Conservation (phyloP, 2,329 filamentous ascomycete genomes). For the Sarocladium oryzae region DNA sequence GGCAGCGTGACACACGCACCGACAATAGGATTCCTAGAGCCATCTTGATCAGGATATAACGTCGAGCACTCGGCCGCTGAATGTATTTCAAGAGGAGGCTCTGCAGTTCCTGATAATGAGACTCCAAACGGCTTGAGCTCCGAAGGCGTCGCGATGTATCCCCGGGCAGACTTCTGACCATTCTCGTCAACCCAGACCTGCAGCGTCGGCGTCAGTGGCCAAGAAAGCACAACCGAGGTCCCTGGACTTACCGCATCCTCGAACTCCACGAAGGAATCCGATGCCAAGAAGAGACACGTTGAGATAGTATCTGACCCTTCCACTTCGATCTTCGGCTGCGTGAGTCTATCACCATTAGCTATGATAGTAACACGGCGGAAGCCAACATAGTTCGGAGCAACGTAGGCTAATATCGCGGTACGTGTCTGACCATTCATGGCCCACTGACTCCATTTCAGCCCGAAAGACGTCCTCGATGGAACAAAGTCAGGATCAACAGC, state of each 20-base stretch:
- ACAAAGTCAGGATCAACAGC: constrained; percentile 41
- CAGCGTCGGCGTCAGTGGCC: neutral
- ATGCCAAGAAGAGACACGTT: constrained; percentile 42
- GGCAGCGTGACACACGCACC: constrained; percentile 22
- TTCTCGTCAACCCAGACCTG: constrained; percentile 36
- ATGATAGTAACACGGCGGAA: constrained; percentile 44
- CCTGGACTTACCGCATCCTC: constrained; percentile 39
- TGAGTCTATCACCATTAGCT: constrained; percentile 26
- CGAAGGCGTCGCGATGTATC: constrained; percentile 47
- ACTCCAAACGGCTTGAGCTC: constrained; percentile 45
- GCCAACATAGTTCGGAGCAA: constrained; percentile 45
- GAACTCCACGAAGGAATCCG: constrained; percentile 50
- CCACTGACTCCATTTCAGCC: constrained; percentile 51
- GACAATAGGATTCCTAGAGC: constrained; percentile 39
- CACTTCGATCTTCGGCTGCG: constrained; percentile 31
- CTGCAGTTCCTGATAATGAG: constrained; percentile 25
- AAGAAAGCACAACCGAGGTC: too few relatives aligned
- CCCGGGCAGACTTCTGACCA: constrained; percentile 37
- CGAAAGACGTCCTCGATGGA: constrained; percentile 42
- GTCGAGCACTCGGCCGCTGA: constrained; percentile 38
- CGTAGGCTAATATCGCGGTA: constrained; percentile 42
- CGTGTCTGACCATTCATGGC: constrained; percentile 24
- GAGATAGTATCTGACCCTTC: constrained; percentile 36
- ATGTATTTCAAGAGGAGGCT: constrained; percentile 26
- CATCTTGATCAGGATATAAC: constrained; percentile 31